Evolutionary conservation across 2,329 filamentous ascomycete genomes (phyloP).

Genomic region (Pseudopithomyces chartarum): DNA sequence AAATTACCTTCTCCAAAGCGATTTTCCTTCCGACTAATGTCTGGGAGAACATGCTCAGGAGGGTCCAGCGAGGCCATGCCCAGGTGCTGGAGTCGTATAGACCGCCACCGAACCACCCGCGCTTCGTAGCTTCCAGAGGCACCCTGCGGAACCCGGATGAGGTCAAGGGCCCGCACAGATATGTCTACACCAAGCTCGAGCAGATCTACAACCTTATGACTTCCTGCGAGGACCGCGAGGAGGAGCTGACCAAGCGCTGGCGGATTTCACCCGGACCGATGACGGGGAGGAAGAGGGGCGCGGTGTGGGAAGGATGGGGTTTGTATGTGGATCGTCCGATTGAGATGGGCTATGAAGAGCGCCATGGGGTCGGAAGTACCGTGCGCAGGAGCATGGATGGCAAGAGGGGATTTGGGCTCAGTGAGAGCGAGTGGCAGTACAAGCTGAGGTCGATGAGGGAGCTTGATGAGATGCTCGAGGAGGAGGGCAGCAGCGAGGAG

Average conservation of each 20-base stretch:
- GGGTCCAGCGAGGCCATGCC: conserved; percentile 17
- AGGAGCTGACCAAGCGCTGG: conserved; percentile 40
- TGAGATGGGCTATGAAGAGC: conserved; percentile 24
- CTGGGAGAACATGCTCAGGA: conserved; percentile 20
- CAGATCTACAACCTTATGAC: conserved; percentile 25
- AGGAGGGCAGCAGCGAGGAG: conserved; percentile 1
- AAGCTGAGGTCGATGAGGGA: conserved; percentile 24
- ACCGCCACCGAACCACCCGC: conserved; percentile 6
- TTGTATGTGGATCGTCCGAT: conserved; percentile 22
- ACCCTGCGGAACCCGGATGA: background rate
- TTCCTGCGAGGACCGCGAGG: conserved; percentile 19
- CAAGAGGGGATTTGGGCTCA: background rate
- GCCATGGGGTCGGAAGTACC: conserved; percentile 17
- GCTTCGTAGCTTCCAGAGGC: background rate
- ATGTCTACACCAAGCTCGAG: conserved; percentile 26
- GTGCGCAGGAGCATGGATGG: conserved; percentile 14
- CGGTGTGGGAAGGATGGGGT: conserved; percentile 42
- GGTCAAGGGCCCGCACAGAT: conserved; percentile 16
- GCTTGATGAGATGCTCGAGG: conserved; percentile 20
- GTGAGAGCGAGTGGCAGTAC: conserved; percentile 14
- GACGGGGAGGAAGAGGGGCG: conserved; percentile 25
- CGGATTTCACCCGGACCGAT: conserved; percentile 24
- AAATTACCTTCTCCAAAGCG: conserved; percentile 22
- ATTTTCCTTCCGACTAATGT: conserved; percentile 31
- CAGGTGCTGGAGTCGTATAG: conserved; percentile 30